Base-by-base conservation (phyloP, 179 eudicot species). In the Patellifolia procumbens region DNA sequence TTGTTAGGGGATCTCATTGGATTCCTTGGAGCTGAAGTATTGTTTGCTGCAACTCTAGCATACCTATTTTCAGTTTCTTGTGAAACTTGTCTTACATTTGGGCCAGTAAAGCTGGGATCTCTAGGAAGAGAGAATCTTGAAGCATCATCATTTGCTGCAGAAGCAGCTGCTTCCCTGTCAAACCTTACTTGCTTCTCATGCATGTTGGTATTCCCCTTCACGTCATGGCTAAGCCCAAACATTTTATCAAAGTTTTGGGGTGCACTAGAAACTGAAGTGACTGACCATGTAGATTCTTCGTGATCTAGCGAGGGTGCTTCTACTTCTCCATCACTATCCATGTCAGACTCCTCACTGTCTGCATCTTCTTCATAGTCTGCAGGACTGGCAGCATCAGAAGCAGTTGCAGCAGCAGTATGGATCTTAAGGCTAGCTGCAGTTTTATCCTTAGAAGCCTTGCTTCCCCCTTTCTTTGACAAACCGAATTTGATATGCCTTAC, bases 401-500 rank as follows among this genome's bases (percentile, higher is more conserved):
- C n/a, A n/a, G n/a, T n/a, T n/a, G n/a, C n/a, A n/a, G n/a, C n/a
- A n/a, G 34, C 63, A 26, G 52, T 64, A 56, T 82, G 73, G 58
- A 9, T 26, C 22, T 61, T 64, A 22, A 78, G 46, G 68, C 48
- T 77, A 12, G 74, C 28, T 39, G 73, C 28, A 28, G 55, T 61
- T 61, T 63, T 79, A 63, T 12, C 78, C 61, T 78, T 82, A 60
- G n/a, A n/a, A n/a, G 81, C 56, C 77, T 83, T 88, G 68, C 89
- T 91, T 67, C 82, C 81, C 3, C 91, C 91, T 77, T 89, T 91
- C 85, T 91, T 93, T 37, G 87, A 19, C 55, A 84, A 83, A 43
- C 97, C 98, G 77, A 86, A 93, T 83, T 91, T 93, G 62, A 82
- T 43, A 78, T 91, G 98, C 80, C 97, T 84, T 16, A 87, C 93